Conservation (phyloP, 176 grass and related monocot species). For the Otatea glauca region DNA sequence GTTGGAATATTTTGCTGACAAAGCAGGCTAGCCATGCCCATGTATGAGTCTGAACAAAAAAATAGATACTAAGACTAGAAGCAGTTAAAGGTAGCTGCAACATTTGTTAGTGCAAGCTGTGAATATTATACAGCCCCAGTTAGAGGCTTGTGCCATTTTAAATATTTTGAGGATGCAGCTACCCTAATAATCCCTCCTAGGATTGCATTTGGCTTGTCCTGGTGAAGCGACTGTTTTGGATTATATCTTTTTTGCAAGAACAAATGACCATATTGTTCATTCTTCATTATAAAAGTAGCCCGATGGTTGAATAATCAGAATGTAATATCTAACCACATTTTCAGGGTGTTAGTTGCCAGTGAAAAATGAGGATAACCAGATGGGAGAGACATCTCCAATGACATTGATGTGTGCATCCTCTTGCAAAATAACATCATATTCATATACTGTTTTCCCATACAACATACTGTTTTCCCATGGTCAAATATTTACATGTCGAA, state of each 20-base stretch:
- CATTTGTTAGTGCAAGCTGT: slow-evolving; percentile 6
- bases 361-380: not conserved
- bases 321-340: not conserved
- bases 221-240: not conserved
- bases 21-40: not conserved
- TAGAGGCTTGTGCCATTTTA: not conserved
- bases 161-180: not conserved
- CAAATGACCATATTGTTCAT: not conserved
- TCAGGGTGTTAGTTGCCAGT: not conserved
- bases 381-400: not conserved
- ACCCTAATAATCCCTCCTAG: not conserved
- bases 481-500: not conserved
- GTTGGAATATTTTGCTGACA: not conserved
- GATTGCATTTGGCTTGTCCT: not conserved
- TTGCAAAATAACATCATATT: not conserved
- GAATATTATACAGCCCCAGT: not conserved
- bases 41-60: not conserved
- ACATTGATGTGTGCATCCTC: not conserved
- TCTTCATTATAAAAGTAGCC: not conserved
- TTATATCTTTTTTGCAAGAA: not conserved
- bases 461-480: not conserved
- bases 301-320: not conserved
- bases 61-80: not conserved
- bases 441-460: not conserved
- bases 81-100: not conserved